Evolutionary conservation across 78 protist species (phyloP).

Genomic region (Dictyostelium citrinum): DNA sequence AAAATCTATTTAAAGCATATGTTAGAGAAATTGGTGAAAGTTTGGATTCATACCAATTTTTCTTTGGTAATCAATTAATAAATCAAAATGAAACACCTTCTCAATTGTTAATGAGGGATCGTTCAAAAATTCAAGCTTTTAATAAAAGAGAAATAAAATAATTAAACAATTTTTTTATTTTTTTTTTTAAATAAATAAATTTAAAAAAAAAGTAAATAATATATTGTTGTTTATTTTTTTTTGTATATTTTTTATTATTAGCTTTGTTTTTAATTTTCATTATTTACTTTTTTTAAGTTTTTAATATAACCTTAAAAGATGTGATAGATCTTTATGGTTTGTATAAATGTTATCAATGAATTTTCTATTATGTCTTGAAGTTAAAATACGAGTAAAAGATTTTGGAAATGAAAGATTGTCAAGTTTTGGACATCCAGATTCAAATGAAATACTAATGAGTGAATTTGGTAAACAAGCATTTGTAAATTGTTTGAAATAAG

Average conservation of each 20-base stretch:
- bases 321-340: background rate
- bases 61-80: background rate
- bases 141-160: background rate
- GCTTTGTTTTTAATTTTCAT: background rate
- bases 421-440: background rate
- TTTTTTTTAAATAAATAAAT: too few species aligned
- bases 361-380: background rate
- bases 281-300: background rate
- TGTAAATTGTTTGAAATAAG: background rate
- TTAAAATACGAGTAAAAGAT: background rate
- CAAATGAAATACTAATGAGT: background rate
- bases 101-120: background rate
- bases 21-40: background rate
- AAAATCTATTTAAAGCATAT: background rate
- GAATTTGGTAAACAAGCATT: background rate
- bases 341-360: background rate
- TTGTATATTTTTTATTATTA: too few species aligned
- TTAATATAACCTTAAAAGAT: background rate
- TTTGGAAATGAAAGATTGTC: background rate
- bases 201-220: too few species aligned
- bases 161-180: too few species aligned
- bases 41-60: background rate
- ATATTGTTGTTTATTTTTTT: too few species aligned
- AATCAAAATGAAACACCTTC: background rate
- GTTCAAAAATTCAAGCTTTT: background rate